Base-by-base conservation (phyloP, 2,329 filamentous ascomycete species). In the Diaporthe ilicicola region DNA sequence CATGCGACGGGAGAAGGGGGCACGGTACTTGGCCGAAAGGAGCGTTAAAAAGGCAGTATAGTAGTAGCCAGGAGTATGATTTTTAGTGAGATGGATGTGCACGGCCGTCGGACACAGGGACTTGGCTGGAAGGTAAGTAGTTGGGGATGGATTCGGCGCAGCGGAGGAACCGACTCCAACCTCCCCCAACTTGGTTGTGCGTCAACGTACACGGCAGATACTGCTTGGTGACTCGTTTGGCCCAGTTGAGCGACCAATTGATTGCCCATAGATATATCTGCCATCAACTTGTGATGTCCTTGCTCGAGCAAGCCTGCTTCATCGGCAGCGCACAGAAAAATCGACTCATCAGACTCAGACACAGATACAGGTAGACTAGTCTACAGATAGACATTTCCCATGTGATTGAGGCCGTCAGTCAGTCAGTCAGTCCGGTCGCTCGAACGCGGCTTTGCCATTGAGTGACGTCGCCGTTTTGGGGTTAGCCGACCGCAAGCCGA, bases 401-500 rank as follows among this genome's bases (percentile, higher is more conserved):
- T 70, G 68, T 59, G 39, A 64, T 37, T 56, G 61, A 42, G 12
- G 39, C 34, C 32, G 32, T 64, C 12, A 65, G 6, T 54, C 37
- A 62, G 42, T 59, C 29, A 55, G 51, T 54, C 64, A 61, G n/a
- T 13, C 15, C 15, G 24, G 53, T 32, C 39, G 27, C 42, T 19
- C 22, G 54, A 50, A 56, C 24, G 29, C 51, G 42, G 51, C 32
- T 12, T 39, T 42, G 65, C 42, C 44, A 68, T 34, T 5, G 22
- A 70, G 69, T 72, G 71, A 72, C 71, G 71, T 72, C 69, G 71
- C 66, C 71, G 56, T 55, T 72, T 61, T 70, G 64, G 68, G 42
- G 48, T 72, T 70, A 72, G 71, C 71, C 71, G 71, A 70, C 66
- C 24, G 55, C 55, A 39, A 71, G 71, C 71, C 71, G 71, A 72